Percentiles rank a stretch among this genome's conserved stretches.
phyloP scores from a whole-genome alignment of 1,284 basidiomycete genomes.

The Cryptococcus sp. region DNA sequence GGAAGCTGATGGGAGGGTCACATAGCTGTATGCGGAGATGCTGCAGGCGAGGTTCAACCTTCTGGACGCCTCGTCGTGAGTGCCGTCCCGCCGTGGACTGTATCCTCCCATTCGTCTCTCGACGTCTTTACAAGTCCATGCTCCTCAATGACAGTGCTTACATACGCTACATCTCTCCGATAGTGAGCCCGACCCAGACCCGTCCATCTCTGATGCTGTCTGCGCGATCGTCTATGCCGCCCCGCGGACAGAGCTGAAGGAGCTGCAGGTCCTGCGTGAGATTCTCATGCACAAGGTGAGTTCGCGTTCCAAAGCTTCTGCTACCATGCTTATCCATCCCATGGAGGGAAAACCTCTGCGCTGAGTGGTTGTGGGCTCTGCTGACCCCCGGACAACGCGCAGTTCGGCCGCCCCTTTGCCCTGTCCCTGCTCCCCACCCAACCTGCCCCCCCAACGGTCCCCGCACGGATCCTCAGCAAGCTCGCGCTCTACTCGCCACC shows the following conservation, averaged over 20 bases:
- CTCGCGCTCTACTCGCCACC: slow-evolving; percentile 67
- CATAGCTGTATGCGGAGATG: slow-evolving; percentile 77
- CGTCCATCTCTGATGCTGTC: slow-evolving; percentile 67
- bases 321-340: no score
- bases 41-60: slow-evolving; percentile 89
- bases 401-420: slow-evolving; percentile 47
- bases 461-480: slow-evolving; percentile 58
- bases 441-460: slow-evolving; percentile 53
- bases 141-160: not conserved
- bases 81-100: slow-evolving; percentile 1
- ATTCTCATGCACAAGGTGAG: slow-evolving; percentile 77
- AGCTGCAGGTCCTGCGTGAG: slow-evolving; percentile 85
- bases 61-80: slow-evolving; percentile 58
- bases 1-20: not conserved
- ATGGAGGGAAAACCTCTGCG: no score
- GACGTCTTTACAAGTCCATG: not conserved
- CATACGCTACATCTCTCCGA: not conserved
- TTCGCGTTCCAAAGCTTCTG: not conserved
- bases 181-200: slow-evolving; percentile 77
- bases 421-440: slow-evolving; percentile 49
- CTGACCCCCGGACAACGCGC: not conserved
- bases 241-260: slow-evolving; percentile 85
- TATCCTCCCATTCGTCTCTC: not conserved
- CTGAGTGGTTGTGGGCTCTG: no score
- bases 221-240: slow-evolving; percentile 83